These are phyloP conservation scores for Hyparrhenia diplandra DNA, from an alignment of 176 grass and related monocot species.

Conservation along the genomic window DNA sequence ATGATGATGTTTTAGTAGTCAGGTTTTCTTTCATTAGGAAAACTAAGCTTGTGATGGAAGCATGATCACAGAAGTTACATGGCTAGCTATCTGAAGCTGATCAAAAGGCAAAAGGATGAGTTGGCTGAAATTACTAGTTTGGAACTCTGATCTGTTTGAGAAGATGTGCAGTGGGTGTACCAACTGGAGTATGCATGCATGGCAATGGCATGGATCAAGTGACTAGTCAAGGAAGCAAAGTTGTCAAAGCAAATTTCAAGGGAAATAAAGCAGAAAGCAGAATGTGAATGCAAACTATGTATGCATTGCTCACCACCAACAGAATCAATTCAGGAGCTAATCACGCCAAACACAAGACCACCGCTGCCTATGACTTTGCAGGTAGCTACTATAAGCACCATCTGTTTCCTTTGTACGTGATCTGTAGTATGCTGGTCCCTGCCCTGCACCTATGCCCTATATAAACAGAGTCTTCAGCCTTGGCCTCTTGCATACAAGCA, in stretches of 20 bases:
- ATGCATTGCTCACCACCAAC: not conserved
- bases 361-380: not conserved
- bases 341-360: slow-evolving; percentile 31
- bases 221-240: not conserved
- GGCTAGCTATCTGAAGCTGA: not conserved
- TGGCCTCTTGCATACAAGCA: not conserved
- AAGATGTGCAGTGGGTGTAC: slow-evolving; percentile 45
- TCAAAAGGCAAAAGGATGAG: not conserved
- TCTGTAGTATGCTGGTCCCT: not conserved
- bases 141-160: not conserved
- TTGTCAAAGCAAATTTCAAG: not conserved
- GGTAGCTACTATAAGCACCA: not conserved
- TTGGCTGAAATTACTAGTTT: not conserved
- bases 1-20: slow-evolving; percentile 14
- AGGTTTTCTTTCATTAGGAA: not conserved
- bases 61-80: slow-evolving; percentile 32
- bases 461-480: not conserved
- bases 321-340: slow-evolving; percentile 29
- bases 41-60: slow-evolving; percentile 44
- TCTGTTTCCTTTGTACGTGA: not conserved
- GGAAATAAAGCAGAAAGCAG: not conserved
- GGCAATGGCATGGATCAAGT: not conserved
- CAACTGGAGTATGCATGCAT: slow-evolving; percentile 20
- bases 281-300: not conserved
- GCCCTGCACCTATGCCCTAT: not conserved